phyloP scores from a whole-genome alignment of 257 asterid species.

The Nicotiana attenuata region DNA sequence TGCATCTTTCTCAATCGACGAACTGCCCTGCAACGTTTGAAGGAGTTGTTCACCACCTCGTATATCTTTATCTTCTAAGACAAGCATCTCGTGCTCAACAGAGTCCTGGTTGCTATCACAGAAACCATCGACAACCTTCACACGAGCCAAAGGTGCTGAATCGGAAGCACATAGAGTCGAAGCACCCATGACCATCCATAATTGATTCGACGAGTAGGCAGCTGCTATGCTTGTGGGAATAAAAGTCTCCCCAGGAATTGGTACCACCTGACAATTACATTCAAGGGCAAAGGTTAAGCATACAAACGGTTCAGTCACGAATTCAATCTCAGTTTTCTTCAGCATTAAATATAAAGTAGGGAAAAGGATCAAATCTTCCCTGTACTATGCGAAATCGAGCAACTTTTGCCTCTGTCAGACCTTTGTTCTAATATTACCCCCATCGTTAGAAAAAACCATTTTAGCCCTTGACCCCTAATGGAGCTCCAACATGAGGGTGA shows the following conservation, averaged over 20 bases:
- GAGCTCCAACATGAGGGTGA: too few relatives aligned
- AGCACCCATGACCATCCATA: constrained; percentile 96
- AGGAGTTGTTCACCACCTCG: constrained; percentile 63
- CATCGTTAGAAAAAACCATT: too few relatives aligned
- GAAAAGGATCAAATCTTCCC: too few relatives aligned
- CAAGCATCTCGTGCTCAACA: constrained; percentile 6
- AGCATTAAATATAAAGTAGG: not conserved
- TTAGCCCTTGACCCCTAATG: too few relatives aligned
- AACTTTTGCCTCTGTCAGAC: too few relatives aligned
- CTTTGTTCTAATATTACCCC: too few relatives aligned
- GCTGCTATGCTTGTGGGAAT: constrained; percentile 74
- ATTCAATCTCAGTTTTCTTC: not conserved
- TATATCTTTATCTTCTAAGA: constrained; percentile 52
- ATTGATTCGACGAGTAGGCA: constrained; percentile 32
- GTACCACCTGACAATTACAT: constrained; percentile 47
- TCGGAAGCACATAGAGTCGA: constrained; percentile 34
- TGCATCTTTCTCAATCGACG: constrained; percentile 51
- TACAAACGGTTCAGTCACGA: not conserved
- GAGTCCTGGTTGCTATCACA: constrained; percentile 26
- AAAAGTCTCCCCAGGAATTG: constrained; percentile 51
- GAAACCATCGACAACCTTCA: constrained; percentile 54
- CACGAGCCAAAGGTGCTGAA: constrained; percentile 47
- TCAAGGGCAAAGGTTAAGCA: not conserved
- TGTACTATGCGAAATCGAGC: too few relatives aligned
- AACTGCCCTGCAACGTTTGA: constrained; percentile 56